These are phyloP conservation scores for Lentinula edodes DNA, from an alignment of 768 basidiomycete species.

Conservation along the genomic window DNA sequence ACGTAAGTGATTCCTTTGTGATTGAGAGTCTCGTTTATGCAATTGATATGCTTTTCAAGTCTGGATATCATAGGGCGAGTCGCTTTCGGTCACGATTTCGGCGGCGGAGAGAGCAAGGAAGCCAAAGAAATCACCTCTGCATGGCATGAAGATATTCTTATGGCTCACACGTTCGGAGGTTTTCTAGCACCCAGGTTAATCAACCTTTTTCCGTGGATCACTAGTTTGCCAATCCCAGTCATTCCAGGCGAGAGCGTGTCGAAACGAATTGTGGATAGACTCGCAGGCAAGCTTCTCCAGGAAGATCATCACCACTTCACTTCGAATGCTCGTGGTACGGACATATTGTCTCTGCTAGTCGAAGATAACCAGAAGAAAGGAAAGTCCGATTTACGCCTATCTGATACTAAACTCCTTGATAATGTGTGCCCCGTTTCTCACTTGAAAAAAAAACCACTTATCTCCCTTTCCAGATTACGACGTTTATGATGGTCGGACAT, in stretches of 20 bases:
- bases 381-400: conserved; percentile 4
- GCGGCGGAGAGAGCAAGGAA: conserved; percentile 11
- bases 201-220: conserved; percentile 21
- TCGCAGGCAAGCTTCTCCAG: conserved; percentile 19
- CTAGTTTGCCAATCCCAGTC: conserved; percentile 16
- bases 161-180: conserved; percentile 13
- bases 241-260: conserved; percentile 20
- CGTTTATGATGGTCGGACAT: conserved; percentile 17
- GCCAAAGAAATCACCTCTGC: conserved; percentile 19
- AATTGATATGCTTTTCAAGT: conserved; percentile 9
- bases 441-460: neutral
- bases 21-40: neutral
- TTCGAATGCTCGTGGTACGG: conserved; percentile 7
- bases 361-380: conserved; percentile 6
- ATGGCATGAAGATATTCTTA: conserved; percentile 17
- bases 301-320: conserved; percentile 9
- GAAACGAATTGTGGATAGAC: conserved; percentile 17
- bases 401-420: conserved; percentile 20
- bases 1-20: conserved; percentile 1
- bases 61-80: conserved; percentile 28
- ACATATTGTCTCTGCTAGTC: conserved; percentile 22
- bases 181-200: conserved; percentile 24
- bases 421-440: conserved; percentile 13
- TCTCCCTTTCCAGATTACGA: conserved; percentile 10
- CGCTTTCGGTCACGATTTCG: conserved; percentile 37